phyloP scores from a whole-genome alignment of 441 rosid species.

The Euphorbia neoarborescens region DNA sequence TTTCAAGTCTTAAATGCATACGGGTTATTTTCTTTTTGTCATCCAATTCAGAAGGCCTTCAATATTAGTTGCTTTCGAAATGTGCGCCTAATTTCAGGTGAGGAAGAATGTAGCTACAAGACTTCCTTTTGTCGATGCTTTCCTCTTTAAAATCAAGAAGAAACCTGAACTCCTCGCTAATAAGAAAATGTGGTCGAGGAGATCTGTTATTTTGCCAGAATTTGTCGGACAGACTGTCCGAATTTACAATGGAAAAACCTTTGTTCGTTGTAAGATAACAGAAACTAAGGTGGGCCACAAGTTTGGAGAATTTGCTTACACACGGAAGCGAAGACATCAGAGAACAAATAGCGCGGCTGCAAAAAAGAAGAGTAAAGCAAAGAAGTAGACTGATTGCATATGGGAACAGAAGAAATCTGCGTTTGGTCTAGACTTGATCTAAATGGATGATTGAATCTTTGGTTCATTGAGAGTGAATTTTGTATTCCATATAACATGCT shows the following conservation, averaged over 20 bases:
- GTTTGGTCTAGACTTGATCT: slow-evolving; percentile 3
- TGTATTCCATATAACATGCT: neutral
- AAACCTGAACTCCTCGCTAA: slow-evolving; percentile 31
- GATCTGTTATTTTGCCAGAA: slow-evolving; percentile 53
- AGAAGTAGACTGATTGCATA: neutral
- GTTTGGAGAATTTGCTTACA: slow-evolving; percentile 52
- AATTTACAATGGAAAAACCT: slow-evolving; percentile 46
- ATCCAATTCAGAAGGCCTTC: neutral
- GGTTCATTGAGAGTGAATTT: neutral
- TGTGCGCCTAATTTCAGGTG: neutral
- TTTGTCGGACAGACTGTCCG: slow-evolving; percentile 37
- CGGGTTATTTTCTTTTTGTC: neutral
- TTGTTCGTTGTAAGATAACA: slow-evolving; percentile 50
- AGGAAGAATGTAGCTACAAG: slow-evolving; percentile 12
- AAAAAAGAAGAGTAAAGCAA: slow-evolving; percentile 9
- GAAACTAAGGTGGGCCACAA: slow-evolving; percentile 58
- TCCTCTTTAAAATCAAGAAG: slow-evolving; percentile 36
- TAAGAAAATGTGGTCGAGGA: slow-evolving; percentile 51
- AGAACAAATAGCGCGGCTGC: neutral
- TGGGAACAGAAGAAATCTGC: neutral
- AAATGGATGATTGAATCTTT: neutral
- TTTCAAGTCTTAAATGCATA: neutral
- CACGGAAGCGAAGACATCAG: slow-evolving; percentile 32
- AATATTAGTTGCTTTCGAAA: slow-evolving; percentile 1
- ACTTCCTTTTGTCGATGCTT: slow-evolving; percentile 47